These are phyloP conservation scores for Trypanosoma scelopori DNA, from an alignment of 208 protist species.

Conservation along the genomic window DNA sequence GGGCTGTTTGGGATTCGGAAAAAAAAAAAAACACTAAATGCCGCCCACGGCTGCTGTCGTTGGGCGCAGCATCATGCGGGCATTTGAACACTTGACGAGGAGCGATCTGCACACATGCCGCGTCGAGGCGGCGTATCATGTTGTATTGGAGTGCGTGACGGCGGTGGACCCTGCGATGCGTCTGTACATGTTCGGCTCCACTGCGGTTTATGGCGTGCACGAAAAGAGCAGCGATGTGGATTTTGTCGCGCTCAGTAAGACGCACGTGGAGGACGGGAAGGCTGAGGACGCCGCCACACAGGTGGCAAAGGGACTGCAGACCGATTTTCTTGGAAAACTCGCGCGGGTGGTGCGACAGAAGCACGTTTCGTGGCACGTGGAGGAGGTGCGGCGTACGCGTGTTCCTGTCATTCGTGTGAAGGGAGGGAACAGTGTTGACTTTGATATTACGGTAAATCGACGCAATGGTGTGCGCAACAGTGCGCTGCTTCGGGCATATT, in stretches of 20 bases:
- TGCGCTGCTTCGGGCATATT: conserved; percentile 71
- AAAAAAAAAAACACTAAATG: conserved; percentile 10
- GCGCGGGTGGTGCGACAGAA: conserved; percentile 26
- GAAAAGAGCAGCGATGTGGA: conserved; percentile 75
- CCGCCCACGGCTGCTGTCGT: conserved; percentile 17
- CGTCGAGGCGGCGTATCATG: conserved; percentile 41
- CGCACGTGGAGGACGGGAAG: conserved; percentile 47
- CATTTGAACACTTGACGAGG: conserved; percentile 22
- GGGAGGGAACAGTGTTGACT: conserved; percentile 38
- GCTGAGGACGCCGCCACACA: conserved; percentile 63
- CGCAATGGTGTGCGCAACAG: conserved; percentile 90
- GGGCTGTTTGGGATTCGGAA: not conserved
- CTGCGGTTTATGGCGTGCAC: conserved; percentile 70
- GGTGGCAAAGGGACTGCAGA: conserved; percentile 63
- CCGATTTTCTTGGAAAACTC: conserved; percentile 50
- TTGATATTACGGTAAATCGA: conserved; percentile 80
- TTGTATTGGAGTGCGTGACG: conserved; percentile 43
- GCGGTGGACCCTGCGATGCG: conserved; percentile 50
- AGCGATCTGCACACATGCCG: conserved; percentile 46
- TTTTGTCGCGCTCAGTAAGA: conserved; percentile 61
- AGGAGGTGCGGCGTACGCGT: conserved; percentile 79
- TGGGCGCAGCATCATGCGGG: conserved; percentile 24
- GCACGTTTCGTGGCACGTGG: conserved; percentile 50
- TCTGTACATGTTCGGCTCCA: conserved; percentile 83
- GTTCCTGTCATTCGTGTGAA: conserved; percentile 81